Base-by-base conservation (phyloP, 140 eudicot species). In the Ambrosia hybrid region DNA sequence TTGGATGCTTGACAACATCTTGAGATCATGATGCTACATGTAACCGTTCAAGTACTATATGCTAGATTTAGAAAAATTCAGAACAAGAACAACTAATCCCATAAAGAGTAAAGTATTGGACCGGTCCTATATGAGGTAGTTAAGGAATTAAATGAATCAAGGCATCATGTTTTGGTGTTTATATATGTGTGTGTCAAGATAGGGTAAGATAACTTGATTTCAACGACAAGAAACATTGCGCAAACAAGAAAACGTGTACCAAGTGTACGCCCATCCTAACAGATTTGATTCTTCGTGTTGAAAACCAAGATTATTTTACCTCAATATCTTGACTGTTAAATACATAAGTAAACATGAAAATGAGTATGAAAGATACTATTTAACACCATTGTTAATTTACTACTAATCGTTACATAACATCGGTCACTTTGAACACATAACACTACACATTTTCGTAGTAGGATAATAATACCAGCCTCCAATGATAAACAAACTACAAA, bases 1-100 rank as follows among this genome's bases (percentile, higher is more conserved):
- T 1, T 51, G 14, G 17, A 61, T 73, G 26, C 67, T 6, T 71
- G 38, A 41, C 46, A 59, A 5, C 45, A 71, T 39, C 46, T 26
- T 58, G 5, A 16, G 57, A 58, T 72, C 57, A 58, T 39, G 66
- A 58, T 58, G 76, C 51, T 63, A 62, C 78, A 62, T 73, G 39
- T 61, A 73, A 62, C 53, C 63, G 66, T 72, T 39, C 2, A 1
- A 72, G 33, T 56, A 53, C 43, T 10, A 70, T 58, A 72, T 39
- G 10, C 9, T 17, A 41, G 3, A 57, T 57, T 12, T 57, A 57
- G 67, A 57, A 71, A 41, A 43, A 26, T 39, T 71, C 46, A 21
- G 3, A 58, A 58, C 43, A 45, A 52, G 17, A 71, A 11, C 9
- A 38, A 56, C 65, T 70, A 16, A 7, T 11, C 41, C 66, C 65